A percentile compares a stretch with the other conserved stretches of the same genome.
Evolutionary conservation across 352 stramenopile species (phyloP).

Genomic region (Pythium vanterpoolii): DNA sequence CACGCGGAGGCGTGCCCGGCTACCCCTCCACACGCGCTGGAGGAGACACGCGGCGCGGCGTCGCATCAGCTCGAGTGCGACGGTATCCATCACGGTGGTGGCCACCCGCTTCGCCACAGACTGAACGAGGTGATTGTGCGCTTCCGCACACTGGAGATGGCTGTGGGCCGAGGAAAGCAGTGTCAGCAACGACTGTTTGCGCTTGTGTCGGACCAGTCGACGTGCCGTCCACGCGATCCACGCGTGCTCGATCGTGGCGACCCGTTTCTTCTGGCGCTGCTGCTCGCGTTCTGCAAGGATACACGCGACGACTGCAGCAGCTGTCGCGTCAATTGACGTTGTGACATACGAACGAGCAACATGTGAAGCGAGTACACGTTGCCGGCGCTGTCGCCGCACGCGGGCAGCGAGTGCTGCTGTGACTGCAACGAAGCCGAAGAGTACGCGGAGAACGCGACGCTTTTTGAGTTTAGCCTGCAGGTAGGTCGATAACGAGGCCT

Average conservation of each 20-base stretch:
- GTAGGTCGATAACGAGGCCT: neutral
- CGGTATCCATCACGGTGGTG: neutral
- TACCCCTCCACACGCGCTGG: constrained; percentile 57
- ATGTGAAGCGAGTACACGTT: neutral
- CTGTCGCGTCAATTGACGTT: neutral
- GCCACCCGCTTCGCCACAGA: neutral
- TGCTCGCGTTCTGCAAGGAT: neutral
- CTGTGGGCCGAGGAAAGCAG: neutral
- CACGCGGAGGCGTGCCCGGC: constrained; percentile 30
- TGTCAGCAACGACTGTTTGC: neutral
- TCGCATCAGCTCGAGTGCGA: constrained; percentile 1
- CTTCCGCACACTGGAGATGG: neutral
- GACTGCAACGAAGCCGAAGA: neutral
- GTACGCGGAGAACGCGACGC: neutral
- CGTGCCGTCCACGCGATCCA: neutral
- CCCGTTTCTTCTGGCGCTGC: neutral
- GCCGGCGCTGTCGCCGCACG: neutral
- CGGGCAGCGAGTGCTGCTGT: neutral
- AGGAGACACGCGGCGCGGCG: constrained; percentile 35
- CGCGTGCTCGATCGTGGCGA: neutral
- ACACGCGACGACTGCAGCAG: neutral
- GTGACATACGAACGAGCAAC: neutral
- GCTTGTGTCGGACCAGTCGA: neutral
- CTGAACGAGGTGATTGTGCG: neutral
- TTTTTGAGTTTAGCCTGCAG: neutral